Percentiles rank a stretch among this genome's conserved stretches.
Evolutionary conservation across 768 basidiomycete species (phyloP).

Genomic region (Suillus plorans): DNA sequence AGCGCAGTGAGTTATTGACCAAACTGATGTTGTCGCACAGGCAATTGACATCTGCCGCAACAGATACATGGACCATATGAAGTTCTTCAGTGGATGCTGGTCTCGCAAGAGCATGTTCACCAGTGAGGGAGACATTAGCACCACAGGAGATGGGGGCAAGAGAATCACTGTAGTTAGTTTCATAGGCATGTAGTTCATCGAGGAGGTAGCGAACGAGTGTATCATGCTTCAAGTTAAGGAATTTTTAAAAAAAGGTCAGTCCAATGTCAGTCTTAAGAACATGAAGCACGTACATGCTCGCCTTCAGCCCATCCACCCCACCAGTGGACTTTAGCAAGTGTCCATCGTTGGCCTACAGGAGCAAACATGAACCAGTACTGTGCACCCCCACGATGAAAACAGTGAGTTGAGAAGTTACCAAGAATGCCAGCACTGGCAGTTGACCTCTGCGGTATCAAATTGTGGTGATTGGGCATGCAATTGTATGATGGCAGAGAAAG

Average conservation of each 20-base stretch:
- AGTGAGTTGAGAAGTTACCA: constrained; percentile 26
- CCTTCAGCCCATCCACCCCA: constrained; percentile 43
- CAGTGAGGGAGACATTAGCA: not conserved
- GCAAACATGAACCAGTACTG: constrained; percentile 28
- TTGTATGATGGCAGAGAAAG: too few relatives aligned
- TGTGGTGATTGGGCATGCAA: too few relatives aligned
- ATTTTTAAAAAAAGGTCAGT: not conserved
- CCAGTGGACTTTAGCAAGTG: constrained; percentile 33
- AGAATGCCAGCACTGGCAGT: constrained; percentile 5
- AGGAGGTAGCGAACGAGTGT: constrained; percentile 23
- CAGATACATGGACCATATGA: not conserved
- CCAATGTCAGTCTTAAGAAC: not conserved
- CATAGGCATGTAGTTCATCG: constrained; percentile 24
- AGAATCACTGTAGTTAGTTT: constrained; percentile 20
- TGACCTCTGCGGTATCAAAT: too few relatives aligned
- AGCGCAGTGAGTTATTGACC: not conserved
- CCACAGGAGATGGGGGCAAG: not conserved
- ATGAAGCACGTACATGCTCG: constrained; percentile 29
- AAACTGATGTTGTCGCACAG: not conserved
- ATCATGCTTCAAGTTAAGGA: not conserved
- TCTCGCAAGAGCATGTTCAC: not conserved
- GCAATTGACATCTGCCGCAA: not conserved
- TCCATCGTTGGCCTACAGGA: constrained; percentile 32
- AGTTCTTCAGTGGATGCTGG: not conserved
- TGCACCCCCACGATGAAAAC: constrained; percentile 26